Conservation (phyloP, 495 filamentous ascomycete genomes). For the Cenococcum geophilum region DNA sequence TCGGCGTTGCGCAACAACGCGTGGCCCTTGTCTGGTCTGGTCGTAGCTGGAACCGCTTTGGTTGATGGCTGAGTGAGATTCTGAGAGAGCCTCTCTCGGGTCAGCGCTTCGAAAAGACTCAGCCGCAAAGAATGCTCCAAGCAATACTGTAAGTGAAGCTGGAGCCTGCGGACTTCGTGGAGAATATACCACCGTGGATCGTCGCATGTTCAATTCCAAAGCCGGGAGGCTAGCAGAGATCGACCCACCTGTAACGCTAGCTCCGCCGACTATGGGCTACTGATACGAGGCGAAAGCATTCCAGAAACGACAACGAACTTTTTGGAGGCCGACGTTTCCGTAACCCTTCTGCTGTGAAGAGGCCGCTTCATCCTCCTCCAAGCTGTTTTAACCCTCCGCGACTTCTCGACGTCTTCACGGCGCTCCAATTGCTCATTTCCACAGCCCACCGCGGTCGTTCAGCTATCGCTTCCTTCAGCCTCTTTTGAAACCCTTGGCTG, state of each 20-base stretch:
- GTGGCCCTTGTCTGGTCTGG: not conserved
- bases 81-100: not conserved
- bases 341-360: not conserved
- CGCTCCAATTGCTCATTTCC: not conserved
- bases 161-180: not conserved
- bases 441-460: not conserved
- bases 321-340: not conserved
- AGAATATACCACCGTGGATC: not conserved
- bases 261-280: not conserved
- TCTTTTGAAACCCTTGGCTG: not conserved
- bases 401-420: not conserved
- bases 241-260: not conserved
- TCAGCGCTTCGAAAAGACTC: not conserved
- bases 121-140: too few species aligned
- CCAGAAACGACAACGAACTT: not conserved
- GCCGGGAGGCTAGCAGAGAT: not conserved
- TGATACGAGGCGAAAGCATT: constrained; percentile 7
- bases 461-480: not conserved
- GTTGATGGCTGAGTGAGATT: not conserved
- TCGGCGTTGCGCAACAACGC: not conserved
- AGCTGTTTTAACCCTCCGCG: not conserved
- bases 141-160: too few species aligned
- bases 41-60: not conserved
- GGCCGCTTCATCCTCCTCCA: not conserved
- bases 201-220: not conserved